Conservation (phyloP, 257 asterid genomes). For the Lithospermum erythrorhizon region DNA sequence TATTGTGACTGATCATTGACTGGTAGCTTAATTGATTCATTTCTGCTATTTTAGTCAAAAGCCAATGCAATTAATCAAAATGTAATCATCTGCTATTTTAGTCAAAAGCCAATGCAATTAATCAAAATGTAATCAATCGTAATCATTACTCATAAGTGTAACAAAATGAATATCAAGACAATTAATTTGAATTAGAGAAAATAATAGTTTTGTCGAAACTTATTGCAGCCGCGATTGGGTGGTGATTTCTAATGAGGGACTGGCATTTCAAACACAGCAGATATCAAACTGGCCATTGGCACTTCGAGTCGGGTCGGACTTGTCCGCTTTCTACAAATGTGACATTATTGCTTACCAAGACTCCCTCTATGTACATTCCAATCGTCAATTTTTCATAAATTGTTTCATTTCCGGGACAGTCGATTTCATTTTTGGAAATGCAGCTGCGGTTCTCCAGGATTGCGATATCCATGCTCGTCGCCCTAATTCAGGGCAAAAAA, state of each 20-base stretch:
- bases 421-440: constrained; percentile 30
- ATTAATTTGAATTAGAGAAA: too few species aligned
- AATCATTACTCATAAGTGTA: background rate
- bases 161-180: too few species aligned
- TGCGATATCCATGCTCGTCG: constrained; percentile 24
- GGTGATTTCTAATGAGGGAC: constrained; percentile 21
- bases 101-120: background rate
- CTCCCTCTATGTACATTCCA: constrained; percentile 24
- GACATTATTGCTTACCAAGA: constrained; percentile 26
- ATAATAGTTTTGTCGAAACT: background rate
- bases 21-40: background rate
- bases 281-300: constrained; percentile 32
- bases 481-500: constrained; percentile 25
- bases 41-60: background rate
- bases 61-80: background rate
- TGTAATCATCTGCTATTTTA: background rate
- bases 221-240: constrained; percentile 23
- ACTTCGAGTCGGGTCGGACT: constrained; percentile 24
- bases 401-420: constrained; percentile 26
- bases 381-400: constrained; percentile 22
- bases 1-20: background rate
- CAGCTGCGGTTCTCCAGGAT: constrained; percentile 21
- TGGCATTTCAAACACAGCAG: constrained; percentile 28
- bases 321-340: constrained; percentile 25
- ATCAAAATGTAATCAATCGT: background rate